These are phyloP conservation scores for Zangia roseola DNA, from an alignment of 768 basidiomycete genomes.

Conservation along the genomic window DNA sequence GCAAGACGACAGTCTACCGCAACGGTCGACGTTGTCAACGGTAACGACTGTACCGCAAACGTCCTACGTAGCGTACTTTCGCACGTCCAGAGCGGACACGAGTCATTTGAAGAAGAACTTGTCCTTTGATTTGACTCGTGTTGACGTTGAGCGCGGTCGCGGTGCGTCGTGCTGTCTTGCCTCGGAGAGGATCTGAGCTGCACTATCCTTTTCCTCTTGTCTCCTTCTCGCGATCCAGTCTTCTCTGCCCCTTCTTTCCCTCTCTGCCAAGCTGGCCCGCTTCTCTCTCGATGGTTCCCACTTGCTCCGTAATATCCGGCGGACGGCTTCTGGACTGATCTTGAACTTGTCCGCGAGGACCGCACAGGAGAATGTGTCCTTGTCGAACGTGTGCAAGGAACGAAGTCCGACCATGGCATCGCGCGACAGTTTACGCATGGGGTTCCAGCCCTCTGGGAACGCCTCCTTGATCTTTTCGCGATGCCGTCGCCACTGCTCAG, in stretches of 20 bases:
- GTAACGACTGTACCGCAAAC: no score
- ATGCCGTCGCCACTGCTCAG: conserved; percentile 50
- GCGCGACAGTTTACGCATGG: conserved; percentile 75
- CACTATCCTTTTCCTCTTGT: conserved; percentile 41
- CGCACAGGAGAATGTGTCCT: conserved; percentile 60
- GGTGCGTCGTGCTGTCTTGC: conserved; percentile 13
- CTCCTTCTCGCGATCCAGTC: conserved; percentile 38
- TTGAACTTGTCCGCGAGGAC: conserved; percentile 74
- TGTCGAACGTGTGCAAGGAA: conserved; percentile 62
- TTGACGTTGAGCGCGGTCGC: conserved; percentile 11
- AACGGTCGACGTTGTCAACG: background rate
- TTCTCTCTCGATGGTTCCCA: conserved; percentile 63
- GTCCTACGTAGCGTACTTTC: background rate
- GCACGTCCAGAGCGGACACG: conserved; percentile 11
- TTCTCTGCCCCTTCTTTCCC: conserved; percentile 47
- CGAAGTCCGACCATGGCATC: conserved; percentile 83
- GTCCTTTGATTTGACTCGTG: conserved; percentile 32
- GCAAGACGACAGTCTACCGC: conserved; percentile 8
- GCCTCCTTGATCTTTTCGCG: conserved; percentile 47
- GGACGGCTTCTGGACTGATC: conserved; percentile 78
- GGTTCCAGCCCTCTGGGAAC: conserved; percentile 73
- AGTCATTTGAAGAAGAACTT: conserved; percentile 43
- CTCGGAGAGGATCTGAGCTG: conserved; percentile 35
- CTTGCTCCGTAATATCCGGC: conserved; percentile 73
- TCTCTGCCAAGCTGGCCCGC: conserved; percentile 46